Evolutionary conservation across 192 early-diverging fungal species (phyloP), one percentile per base, ranked within the genome.

Genomic region (Entomortierella beljakovae): DNA sequence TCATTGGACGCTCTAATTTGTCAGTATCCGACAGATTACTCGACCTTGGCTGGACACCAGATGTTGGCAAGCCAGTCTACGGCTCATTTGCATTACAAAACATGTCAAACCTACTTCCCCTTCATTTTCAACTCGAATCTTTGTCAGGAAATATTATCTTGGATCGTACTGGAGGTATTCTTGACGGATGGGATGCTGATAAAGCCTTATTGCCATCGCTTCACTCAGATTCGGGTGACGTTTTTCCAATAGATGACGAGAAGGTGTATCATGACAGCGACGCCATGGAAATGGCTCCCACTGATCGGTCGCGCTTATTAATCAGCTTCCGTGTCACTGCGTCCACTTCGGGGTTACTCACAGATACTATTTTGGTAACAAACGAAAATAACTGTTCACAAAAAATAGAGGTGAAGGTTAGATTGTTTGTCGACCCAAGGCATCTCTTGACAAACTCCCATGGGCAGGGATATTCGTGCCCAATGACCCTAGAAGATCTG

Each of bases 1-100:
- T 91, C 22, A 94, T 95, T 80, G 95, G 95, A 3, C 88, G 90
- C 23, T 95, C 95, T 5, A 79, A 90, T 64, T 68, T 95, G 22
- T 72, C 84, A n/a, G 84, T 94, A 0, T 92, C 92, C 0, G 82
- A 90, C 20, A 82, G 70, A 0, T 26, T 90, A 1, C 85, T 96
- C 48, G 90, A 93, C 46, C 82, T 96, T 48, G 94, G 95, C 0
- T 82, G 81, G 43, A 84, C 87, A 6, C 68, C 72, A 6, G 60
- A 71, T 13, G 64, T 84, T 16, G 86, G 84, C 8, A 80, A 81
- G 46, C 77, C 80, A 16, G 89, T 88, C 57, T 83, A 83, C 57
- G 90, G 89, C 5, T 81, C 85, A 11, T 93, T 96, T 49, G 86
- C 80, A 4, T 81, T 96, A 38, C 79, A 85, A 43, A 96, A 96